Base-by-base conservation (phyloP, 441 rosid species). In the Mallotus repandus region DNA sequence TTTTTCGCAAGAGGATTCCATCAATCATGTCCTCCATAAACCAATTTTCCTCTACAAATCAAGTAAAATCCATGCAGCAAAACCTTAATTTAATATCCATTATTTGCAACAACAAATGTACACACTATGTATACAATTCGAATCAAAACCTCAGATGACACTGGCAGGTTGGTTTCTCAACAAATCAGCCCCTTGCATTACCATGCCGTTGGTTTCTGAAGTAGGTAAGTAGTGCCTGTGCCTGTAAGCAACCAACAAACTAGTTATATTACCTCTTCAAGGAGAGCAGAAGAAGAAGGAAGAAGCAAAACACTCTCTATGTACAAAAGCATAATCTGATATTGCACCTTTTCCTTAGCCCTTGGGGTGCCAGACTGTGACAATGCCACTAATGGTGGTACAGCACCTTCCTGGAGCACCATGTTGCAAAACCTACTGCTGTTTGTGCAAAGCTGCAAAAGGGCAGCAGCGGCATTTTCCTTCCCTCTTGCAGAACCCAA, bases 401-500 rank as follows among this genome's bases (percentile, higher is more conserved):
- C 96, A 41, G 89, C 99, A 59, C 99, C 98, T 85, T 95, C 98
- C 82, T 89, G 94, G 48, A 95, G 91, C 69, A 91, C 93, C 79
- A 9, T 73, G 79, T 83, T 86, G 80, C 93, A 89, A 79, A 86
- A 84, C 72, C 79, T 82, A 62, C 43, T 72, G 61, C 89, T 91
- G 70, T 73, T 84, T 22, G 84, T 81, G 83, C 93, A 92, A 62
- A 95, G 89, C 72, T 89, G 96, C 76, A 88, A 79, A 71, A 95
- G 94, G 66, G 99, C 98, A 56, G 99, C 99, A 0, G 96, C 91
- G 19, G 99, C 97, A 82, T 95, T 91, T 77, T 95, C 99, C 86
- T 89, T 92, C 21, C 98, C 99, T 82, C 98, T 91, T 0, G 85
- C 83, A 71, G 98, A 95, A 53, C 98, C 98, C 79, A 95, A 81